A percentile compares a stretch with the other conserved stretches of the same genome.
Evolutionary conservation across 1,284 basidiomycete genomes (phyloP).

Genomic region (Ceratobasidium theobromae): DNA sequence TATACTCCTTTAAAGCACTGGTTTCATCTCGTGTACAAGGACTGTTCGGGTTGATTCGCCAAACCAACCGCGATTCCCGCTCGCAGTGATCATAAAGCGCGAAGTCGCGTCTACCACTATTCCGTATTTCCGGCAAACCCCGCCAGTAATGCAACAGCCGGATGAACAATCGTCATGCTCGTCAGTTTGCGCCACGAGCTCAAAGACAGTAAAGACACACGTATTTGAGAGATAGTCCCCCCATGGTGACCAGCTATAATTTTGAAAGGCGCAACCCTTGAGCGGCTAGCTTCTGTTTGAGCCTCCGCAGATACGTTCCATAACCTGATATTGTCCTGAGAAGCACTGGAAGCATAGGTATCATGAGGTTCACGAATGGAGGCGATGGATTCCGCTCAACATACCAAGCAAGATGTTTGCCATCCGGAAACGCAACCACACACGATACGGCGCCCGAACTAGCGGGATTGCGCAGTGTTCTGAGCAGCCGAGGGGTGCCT

Average conservation of each 20-base stretch:
- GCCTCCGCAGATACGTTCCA: constrained; percentile 87
- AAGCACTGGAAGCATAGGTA: constrained; percentile 59
- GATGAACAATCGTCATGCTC: neutral
- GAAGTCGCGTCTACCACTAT: constrained; percentile 85
- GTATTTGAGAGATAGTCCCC: constrained; percentile 86
- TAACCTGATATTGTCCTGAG: constrained; percentile 88
- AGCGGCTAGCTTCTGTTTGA: constrained; percentile 58
- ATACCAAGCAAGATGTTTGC: constrained; percentile 85
- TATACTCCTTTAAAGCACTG: constrained; percentile 26
- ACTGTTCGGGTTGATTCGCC: constrained; percentile 87
- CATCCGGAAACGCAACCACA: constrained; percentile 87
- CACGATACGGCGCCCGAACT: constrained; percentile 92
- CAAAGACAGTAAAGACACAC: constrained; percentile 52
- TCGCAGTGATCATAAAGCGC: constrained; percentile 86
- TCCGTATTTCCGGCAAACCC: constrained; percentile 3
- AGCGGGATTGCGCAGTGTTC: constrained; percentile 79
- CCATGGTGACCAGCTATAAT: constrained; percentile 97
- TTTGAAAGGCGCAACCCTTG: constrained; percentile 76
- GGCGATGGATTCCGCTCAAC: constrained; percentile 39
- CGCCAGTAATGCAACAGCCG: neutral
- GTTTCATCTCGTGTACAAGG: constrained; percentile 85
- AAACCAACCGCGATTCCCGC: constrained; percentile 94
- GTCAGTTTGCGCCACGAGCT: constrained; percentile 38
- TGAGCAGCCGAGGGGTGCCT: constrained; percentile 70
- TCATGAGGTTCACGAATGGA: constrained; percentile 1